Conservation (phyloP, 139 green algal species). For the Trebouxia sp. region DNA sequence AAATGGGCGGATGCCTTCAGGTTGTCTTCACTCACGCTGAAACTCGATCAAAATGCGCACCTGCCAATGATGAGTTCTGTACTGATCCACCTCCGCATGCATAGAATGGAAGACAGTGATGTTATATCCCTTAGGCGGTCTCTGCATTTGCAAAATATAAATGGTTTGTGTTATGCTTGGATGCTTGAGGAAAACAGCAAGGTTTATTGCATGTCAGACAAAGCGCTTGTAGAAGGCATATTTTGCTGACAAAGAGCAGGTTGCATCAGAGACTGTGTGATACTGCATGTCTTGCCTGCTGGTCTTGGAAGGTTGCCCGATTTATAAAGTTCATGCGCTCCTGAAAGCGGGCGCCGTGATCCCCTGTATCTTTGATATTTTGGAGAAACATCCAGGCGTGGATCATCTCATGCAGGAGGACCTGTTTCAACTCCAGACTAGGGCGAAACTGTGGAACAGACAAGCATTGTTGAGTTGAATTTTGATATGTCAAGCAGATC, state of each 20-base stretch:
- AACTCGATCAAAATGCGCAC: too few relatives aligned
- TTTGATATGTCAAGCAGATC: background rate
- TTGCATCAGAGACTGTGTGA: too few relatives aligned
- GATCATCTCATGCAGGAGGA: conserved; percentile 88
- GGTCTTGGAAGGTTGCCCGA: conserved; percentile 41
- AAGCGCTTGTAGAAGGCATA: too few relatives aligned
- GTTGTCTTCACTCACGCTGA: too few relatives aligned
- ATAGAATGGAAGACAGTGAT: conserved; percentile 76
- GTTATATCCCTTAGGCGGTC: conserved; percentile 67
- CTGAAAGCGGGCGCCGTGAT: conserved; percentile 68
- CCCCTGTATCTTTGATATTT: conserved; percentile 58
- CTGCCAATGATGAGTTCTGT: conserved; percentile 48
- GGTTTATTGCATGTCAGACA: too few relatives aligned
- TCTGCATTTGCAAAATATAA: too few relatives aligned
- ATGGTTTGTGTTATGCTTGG: too few relatives aligned
- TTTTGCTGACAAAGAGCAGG: too few relatives aligned
- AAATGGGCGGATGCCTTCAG: too few relatives aligned
- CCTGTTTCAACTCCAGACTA: conserved; percentile 70
- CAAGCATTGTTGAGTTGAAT: background rate
- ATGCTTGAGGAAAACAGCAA: too few relatives aligned
- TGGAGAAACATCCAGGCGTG: conserved; percentile 52
- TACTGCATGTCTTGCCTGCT: conserved; percentile 27
- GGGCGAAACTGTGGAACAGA: conserved; percentile 59
- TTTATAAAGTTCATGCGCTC: conserved; percentile 67
- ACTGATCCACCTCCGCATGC: conserved; percentile 64